phyloP scores from a whole-genome alignment of 176 grass and related monocot genomes.

The Hsuehochloa calcarea region DNA sequence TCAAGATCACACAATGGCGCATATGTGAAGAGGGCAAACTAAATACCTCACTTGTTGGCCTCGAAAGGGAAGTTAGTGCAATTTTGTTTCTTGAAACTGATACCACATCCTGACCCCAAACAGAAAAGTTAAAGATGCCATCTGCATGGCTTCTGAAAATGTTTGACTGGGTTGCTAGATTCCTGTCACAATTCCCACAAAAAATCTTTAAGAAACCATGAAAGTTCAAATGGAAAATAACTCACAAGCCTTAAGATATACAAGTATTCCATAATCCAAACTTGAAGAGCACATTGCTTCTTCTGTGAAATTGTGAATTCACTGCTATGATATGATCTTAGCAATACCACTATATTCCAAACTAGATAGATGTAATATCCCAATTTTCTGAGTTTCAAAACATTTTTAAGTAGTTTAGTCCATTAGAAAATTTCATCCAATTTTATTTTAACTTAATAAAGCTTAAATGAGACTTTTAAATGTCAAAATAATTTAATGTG shows the following conservation, averaged over 20 bases:
- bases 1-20: not conserved
- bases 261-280: slow-evolving; percentile 18
- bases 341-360: not conserved
- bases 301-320: not conserved
- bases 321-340: not conserved
- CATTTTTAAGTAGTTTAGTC: no score
- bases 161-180: slow-evolving; percentile 56
- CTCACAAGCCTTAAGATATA: slow-evolving; percentile 18
- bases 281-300: not conserved
- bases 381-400: no score
- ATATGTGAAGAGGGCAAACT: slow-evolving; percentile 9
- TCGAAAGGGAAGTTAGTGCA: slow-evolving; percentile 64
- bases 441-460: no score
- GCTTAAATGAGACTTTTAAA: no score
- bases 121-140: slow-evolving; percentile 68
- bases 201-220: slow-evolving; percentile 8
- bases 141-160: slow-evolving; percentile 81
- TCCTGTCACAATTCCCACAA: slow-evolving; percentile 47
- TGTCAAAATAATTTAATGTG: no score
- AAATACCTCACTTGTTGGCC: slow-evolving; percentile 57
- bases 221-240: slow-evolving; percentile 12
- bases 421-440: no score
- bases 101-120: slow-evolving; percentile 78
- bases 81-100: slow-evolving; percentile 95
- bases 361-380: not conserved